Conservation (phyloP, 306 rosid genomes). For the Comarum palustre region DNA sequence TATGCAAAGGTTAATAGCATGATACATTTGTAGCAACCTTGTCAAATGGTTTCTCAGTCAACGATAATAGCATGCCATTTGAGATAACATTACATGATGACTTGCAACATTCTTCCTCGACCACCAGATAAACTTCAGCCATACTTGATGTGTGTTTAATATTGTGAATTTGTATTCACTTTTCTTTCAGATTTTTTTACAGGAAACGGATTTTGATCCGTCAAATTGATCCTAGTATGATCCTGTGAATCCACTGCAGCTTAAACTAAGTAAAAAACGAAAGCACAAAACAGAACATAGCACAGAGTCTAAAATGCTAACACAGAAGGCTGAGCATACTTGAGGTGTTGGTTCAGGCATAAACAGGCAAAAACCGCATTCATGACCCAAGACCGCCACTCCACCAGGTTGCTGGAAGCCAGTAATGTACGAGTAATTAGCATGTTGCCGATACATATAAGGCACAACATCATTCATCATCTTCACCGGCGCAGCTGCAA, state of each 20-base stretch:
- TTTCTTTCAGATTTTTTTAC: neutral
- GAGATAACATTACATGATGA: neutral
- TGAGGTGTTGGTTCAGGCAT: slow-evolving; percentile 76
- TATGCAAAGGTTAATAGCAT: neutral
- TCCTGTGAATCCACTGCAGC: slow-evolving; percentile 10
- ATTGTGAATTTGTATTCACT: neutral
- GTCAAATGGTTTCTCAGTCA: neutral
- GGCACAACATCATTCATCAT: slow-evolving; percentile 99
- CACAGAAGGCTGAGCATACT: slow-evolving; percentile 49
- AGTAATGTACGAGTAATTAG: slow-evolving; percentile 76
- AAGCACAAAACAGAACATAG: too few relatives aligned
- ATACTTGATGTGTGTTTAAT: neutral
- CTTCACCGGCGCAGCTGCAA: slow-evolving; percentile 89
- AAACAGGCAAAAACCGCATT: slow-evolving; percentile 88
- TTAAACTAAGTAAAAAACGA: slow-evolving; percentile 6
- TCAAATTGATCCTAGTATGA: neutral
- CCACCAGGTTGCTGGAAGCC: slow-evolving; percentile 99
- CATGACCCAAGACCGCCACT: slow-evolving; percentile 75
- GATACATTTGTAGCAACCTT: slow-evolving; percentile 2
- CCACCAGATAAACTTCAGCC: neutral
- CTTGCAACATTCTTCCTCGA: neutral
- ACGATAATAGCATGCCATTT: neutral
- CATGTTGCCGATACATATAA: slow-evolving; percentile 83
- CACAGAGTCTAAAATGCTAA: slow-evolving; percentile 19
- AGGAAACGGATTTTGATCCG: neutral